Evolutionary conservation across 805 yeast genomes (phyloP), one percentile per base, ranked within the genome.

Genomic region (Saccharomycopsis synnaedendra): DNA sequence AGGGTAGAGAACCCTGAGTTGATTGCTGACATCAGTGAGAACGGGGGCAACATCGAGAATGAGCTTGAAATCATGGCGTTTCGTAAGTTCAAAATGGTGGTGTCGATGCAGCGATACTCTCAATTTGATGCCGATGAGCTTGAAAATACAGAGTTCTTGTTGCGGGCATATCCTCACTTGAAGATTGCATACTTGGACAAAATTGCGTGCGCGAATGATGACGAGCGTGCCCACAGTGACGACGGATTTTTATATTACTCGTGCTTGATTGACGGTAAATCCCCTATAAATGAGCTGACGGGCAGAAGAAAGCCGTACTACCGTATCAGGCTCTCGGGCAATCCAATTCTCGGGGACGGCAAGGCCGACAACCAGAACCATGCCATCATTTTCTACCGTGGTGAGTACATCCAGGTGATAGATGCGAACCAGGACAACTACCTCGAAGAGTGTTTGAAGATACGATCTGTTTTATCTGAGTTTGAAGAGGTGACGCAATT

Each of bases 1-100:
- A 83, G 95, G 69, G 95, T 93, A 59, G 97, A 93, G 67, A 85
- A 86, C 65, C 95, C 95, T 41, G 95, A 85, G 65, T 80, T 87
- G 64, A 95, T 89, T 53, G 97, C 93, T 73, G 87, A 89, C 88
- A 90, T 89, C 64, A 44, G 31, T n/a, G 37, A 33, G 29, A 38
- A 41, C 7, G 97, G 97, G 58, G 97, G 97, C 58, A 94, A 90
- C 64, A 39, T 41, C n/a, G 52, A 49, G 9, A 41, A 41, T 27
- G 48, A 45, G 28, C 32, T 49, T 10, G 44, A 90, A 68, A 79
- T 77, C 58, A 81, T 85, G 85, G 88, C 95, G 9, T 73, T 82
- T 67, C 75, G 94, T 64, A 86, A 86, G 64, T 86, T 86, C 70
- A 78, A 78, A 59, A 75, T 85, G 56, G 71, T 85, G 56, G 88